Conservation (phyloP, 1,139 yeast species). For the Williopsis jadinii region DNA sequence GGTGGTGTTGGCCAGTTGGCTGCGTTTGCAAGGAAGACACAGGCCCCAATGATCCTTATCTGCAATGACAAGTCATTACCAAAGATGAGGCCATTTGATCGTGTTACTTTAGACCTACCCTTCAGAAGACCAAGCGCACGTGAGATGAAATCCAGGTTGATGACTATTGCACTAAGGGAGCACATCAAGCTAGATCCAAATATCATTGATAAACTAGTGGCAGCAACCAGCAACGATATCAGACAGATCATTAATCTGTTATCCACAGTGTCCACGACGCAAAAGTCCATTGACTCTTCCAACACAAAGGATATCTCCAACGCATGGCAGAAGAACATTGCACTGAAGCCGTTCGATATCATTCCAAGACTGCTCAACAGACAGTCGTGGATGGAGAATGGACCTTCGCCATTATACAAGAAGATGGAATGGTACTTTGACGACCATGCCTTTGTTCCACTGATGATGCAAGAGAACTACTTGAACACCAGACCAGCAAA, state of each 20-base stretch:
- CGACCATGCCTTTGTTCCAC: slow-evolving; percentile 90
- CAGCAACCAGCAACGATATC: slow-evolving; percentile 83
- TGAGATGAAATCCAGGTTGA: slow-evolving; percentile 74
- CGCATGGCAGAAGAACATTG: slow-evolving; percentile 83
- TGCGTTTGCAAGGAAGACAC: slow-evolving; percentile 74
- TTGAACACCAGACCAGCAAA: slow-evolving; percentile 51
- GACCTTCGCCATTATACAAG: slow-evolving; percentile 60
- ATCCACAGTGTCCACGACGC: slow-evolving; percentile 75
- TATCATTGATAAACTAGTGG: slow-evolving; percentile 77
- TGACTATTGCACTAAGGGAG: slow-evolving; percentile 89
- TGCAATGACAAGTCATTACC: slow-evolving; percentile 92
- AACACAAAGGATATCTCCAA: slow-evolving; percentile 48
- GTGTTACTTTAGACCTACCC: slow-evolving; percentile 73
- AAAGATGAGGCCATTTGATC: slow-evolving; percentile 93
- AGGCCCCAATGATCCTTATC: slow-evolving; percentile 84
- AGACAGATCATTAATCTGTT: slow-evolving; percentile 89
- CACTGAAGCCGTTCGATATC: slow-evolving; percentile 92
- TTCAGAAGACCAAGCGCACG: slow-evolving; percentile 85
- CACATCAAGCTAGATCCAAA: slow-evolving; percentile 72
- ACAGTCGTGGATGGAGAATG: slow-evolving; percentile 47
- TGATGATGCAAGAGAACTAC: slow-evolving; percentile 96
- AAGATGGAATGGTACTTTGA: slow-evolving; percentile 87
- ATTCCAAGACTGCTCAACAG: slow-evolving; percentile 64
- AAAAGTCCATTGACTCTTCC: slow-evolving; percentile 50
- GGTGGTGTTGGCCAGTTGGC: slow-evolving; percentile 98